Evolutionary conservation across 2,329 filamentous ascomycete species (phyloP), one percentile per base, ranked within the genome.

Genomic region (Aureobasidium lini): DNA sequence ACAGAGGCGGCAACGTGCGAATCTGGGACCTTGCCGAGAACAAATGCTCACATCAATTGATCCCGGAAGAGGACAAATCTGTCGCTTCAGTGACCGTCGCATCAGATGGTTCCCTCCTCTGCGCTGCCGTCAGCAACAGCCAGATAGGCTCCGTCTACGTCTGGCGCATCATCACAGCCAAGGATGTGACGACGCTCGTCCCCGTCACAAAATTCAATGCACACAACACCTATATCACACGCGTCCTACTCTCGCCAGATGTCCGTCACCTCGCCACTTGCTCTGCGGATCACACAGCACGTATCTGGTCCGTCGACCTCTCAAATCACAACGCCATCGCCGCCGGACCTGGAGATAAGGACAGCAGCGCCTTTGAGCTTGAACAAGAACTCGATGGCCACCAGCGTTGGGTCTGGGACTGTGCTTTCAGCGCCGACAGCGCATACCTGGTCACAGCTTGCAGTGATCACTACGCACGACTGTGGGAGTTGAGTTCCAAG

Each of bases 11-110:
- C 49, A 95, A 91, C 72, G 90, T 99, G 62, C 82, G 93, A 42
- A 89, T 99, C 63, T 99, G 94, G 94, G 94, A 99, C 70, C 75
- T 99, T 60, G 91, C 91, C 8, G 92, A 97, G 81, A 97, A 96
- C 71, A 95, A 91, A 68, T 99, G 94, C 78, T 92, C 89, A 0
- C 93, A 97, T 73, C 90, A 97, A 75, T 81, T 99, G 64, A 95
- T 96, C 48, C 94, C 94, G 0, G 94, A 97, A 73, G 93, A 96
- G 66, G 93, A 97, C 68, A 89, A 96, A 42, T 88, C 90, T 0
- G 89, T 99, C 29, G 88, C 92, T 10, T 96, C 91, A 70, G 92
- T 99, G 31, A 97, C 94, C 2, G 92, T 99, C 53, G 94, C 94
- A 3, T 96, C 88, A 61, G 94, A 99, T 71, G 94, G 94, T 4